phyloP scores from a whole-genome alignment of 2,329 filamentous ascomycete genomes.

The Fusarium protoensiforme region DNA sequence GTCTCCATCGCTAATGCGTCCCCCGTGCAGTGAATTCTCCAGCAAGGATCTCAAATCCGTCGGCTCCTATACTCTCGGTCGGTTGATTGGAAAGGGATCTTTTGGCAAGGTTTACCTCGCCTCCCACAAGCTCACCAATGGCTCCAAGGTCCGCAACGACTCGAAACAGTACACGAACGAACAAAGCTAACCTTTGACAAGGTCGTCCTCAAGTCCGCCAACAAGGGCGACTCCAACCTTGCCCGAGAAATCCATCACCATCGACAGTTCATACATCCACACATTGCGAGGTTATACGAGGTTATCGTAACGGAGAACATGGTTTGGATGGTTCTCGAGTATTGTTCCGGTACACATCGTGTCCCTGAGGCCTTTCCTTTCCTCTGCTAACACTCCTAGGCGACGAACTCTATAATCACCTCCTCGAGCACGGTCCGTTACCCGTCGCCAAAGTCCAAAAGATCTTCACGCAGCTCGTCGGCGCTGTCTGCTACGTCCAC shows the following conservation, averaged over 20 bases:
- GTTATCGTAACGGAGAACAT: constrained; percentile 95
- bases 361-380: not conserved
- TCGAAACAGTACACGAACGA: not conserved
- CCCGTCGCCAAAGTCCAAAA: constrained; percentile 89
- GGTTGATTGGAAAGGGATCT: constrained; percentile 94
- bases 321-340: constrained; percentile 97
- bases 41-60: constrained; percentile 91
- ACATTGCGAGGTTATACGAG: constrained; percentile 96
- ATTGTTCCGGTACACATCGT: constrained; percentile 78
- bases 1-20: constrained; percentile 9
- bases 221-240: constrained; percentile 94
- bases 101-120: constrained; percentile 99
- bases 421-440: constrained; percentile 86
- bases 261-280: constrained; percentile 95
- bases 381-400: constrained; percentile 62
- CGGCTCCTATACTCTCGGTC: constrained; percentile 93
- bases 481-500: constrained; percentile 95
- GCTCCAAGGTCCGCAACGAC: constrained; percentile 79
- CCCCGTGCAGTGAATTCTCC: constrained; percentile 84
- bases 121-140: constrained; percentile 96
- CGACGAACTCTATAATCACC: constrained; percentile 96
- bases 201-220: constrained; percentile 98
- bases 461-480: constrained; percentile 95
- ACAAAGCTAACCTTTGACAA: constrained; percentile 50
- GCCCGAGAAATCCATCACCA: constrained; percentile 98